Percentiles rank a stretch among this genome's conserved stretches.
Evolutionary conservation across 257 asterid genomes (phyloP).

Genomic region (Capsicum rhomboideum): DNA sequence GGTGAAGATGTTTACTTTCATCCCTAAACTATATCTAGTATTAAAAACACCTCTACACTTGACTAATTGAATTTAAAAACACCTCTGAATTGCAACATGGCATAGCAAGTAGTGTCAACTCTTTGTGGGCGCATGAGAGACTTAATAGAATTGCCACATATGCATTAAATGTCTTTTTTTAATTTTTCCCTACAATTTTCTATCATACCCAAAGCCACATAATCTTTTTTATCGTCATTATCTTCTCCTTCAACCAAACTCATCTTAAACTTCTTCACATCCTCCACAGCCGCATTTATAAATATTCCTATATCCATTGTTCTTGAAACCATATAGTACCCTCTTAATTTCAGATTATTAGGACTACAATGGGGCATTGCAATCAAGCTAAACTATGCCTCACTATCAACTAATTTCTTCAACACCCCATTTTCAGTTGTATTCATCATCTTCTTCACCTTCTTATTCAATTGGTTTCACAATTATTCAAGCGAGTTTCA

Average conservation of each 20-base stretch:
- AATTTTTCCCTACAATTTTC: no score
- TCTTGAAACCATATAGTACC: constrained; percentile 73
- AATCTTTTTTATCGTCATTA: constrained; percentile 14
- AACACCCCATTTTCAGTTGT: constrained; percentile 60
- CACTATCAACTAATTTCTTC: constrained; percentile 7
- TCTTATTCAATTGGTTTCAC: constrained; percentile 51
- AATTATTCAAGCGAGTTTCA: constrained; percentile 51
- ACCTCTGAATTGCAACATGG: no score
- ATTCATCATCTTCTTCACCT: constrained; percentile 50
- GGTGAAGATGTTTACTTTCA: no score
- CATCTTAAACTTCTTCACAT: constrained; percentile 50
- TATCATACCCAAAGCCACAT: no score
- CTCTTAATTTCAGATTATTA: constrained; percentile 43
- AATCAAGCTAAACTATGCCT: constrained; percentile 50
- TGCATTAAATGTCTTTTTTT: no score
- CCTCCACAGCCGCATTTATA: constrained; percentile 56
- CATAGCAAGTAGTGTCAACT: no score
- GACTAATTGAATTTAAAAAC: no score
- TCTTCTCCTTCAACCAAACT: constrained; percentile 8
- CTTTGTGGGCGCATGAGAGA: no score
- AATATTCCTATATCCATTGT: constrained; percentile 57
- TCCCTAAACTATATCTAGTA: no score
- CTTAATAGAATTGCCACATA: no score
- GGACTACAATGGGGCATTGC: constrained; percentile 53
- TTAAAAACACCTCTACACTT: no score